Percentiles rank a stretch among this genome's conserved stretches.
Conservation (phyloP, 2,329 filamentous ascomycete species). For the Dactylonectria macrodidyma region DNA sequence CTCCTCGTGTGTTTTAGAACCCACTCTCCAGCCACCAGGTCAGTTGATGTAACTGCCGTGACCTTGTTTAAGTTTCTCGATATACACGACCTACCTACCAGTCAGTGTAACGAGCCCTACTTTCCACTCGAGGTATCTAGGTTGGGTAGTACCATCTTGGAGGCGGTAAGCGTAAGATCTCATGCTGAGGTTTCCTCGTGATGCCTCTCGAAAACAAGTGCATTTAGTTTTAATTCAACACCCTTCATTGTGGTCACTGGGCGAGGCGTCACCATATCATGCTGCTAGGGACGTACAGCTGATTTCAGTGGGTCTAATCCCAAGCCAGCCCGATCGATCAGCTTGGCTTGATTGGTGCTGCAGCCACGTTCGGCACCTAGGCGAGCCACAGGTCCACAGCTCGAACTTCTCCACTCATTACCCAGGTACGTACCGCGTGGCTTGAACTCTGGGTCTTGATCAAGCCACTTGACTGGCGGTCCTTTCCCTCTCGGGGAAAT, state of each 20-base stretch:
- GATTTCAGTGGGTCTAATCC: slow-evolving; percentile 8
- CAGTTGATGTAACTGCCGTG: slow-evolving; percentile 3
- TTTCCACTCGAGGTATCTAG: not conserved
- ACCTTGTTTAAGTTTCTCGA: not conserved
- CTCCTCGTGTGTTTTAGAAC: not conserved
- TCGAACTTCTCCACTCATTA: not conserved
- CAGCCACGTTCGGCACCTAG: slow-evolving; percentile 37
- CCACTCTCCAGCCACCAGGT: not conserved
- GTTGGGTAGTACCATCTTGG: not conserved
- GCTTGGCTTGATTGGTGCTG: slow-evolving; percentile 28
- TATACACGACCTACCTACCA: not conserved
- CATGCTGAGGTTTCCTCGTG: not conserved
- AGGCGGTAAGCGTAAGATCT: not conserved
- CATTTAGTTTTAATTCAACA: not conserved
- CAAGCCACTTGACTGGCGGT: not conserved
- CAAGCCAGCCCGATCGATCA: slow-evolving; percentile 24
- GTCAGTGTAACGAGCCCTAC: not conserved
- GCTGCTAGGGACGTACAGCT: not conserved
- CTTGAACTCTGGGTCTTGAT: not conserved
- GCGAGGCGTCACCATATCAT: slow-evolving; percentile 5
- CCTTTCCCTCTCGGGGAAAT: slow-evolving; percentile 18
- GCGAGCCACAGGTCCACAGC: slow-evolving; percentile 42
- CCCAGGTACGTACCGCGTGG: slow-evolving; percentile 1
- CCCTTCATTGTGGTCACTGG: not conserved
- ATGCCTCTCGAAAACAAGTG: not conserved